These are phyloP conservation scores for Pleodorina starrii DNA, from an alignment of 139 green algal genomes.

Conservation along the genomic window DNA sequence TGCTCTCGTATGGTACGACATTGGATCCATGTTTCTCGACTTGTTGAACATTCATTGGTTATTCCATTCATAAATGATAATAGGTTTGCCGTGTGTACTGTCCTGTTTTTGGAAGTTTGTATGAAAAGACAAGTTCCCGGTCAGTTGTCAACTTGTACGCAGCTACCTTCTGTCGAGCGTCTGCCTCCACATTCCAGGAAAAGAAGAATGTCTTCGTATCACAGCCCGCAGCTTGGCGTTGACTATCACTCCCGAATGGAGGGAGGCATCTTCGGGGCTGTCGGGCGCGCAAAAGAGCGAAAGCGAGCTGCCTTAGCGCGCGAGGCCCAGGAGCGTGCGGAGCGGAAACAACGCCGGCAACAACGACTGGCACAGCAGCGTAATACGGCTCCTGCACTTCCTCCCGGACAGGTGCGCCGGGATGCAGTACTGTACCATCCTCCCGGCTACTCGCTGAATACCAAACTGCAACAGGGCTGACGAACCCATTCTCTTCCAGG, in stretches of 20 bases:
- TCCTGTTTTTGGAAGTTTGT: too few species aligned
- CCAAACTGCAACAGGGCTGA: background rate
- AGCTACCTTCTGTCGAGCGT: too few species aligned
- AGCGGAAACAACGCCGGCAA: background rate
- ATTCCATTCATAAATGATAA: too few species aligned
- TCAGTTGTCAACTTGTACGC: too few species aligned
- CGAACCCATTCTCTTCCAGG: background rate
- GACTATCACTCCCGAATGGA: constrained; percentile 37
- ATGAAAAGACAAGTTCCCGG: too few species aligned
- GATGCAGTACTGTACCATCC: background rate
- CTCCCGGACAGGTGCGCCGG: background rate
- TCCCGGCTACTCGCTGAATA: background rate
- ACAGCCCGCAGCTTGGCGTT: constrained; percentile 14
- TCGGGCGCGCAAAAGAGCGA: constrained; percentile 12
- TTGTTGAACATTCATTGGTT: too few species aligned
- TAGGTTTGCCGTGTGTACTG: too few species aligned
- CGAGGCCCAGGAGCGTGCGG: background rate
- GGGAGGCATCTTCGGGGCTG: background rate
- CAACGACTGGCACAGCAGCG: background rate
- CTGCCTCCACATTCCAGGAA: too few species aligned
- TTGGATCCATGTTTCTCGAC: too few species aligned
- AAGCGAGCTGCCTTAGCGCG: background rate
- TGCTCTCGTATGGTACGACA: too few species aligned
- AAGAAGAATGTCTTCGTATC: constrained; percentile 15
- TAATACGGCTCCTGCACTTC: background rate